phyloP scores from a whole-genome alignment of 192 early-diverging fungal genomes.

The Coemansia sp. region DNA sequence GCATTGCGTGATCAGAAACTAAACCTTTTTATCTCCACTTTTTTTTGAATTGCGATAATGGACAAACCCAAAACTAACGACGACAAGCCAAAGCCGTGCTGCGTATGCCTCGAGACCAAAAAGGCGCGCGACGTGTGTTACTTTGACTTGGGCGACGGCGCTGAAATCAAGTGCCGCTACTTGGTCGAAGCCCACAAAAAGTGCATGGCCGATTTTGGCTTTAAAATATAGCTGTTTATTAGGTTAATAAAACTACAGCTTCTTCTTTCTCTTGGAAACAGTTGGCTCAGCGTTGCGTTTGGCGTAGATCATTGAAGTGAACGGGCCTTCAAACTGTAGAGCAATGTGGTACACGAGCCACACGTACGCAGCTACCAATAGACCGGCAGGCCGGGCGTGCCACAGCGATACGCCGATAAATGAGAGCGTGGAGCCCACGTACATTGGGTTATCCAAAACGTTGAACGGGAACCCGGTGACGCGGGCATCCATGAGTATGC shows the following conservation, averaged over 20 bases:
- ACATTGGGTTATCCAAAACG: slow-evolving; percentile 93
- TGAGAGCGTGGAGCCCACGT: slow-evolving; percentile 82
- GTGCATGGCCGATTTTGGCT: slow-evolving; percentile 93
- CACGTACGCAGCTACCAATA: slow-evolving; percentile 67
- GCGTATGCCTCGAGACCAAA: slow-evolving; percentile 95
- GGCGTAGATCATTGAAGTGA: slow-evolving; percentile 78
- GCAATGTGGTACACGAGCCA: slow-evolving; percentile 77
- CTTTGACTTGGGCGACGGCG: slow-evolving; percentile 66
- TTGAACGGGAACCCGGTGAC: slow-evolving; percentile 93
- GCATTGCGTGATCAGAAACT: not conserved
- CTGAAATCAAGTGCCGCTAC: slow-evolving; percentile 84
- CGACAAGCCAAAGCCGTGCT: slow-evolving; percentile 79
- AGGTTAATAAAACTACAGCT: slow-evolving; percentile 16
- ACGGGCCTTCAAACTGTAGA: slow-evolving; percentile 77
- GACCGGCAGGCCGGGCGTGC: slow-evolving; percentile 69
- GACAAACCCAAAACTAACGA: not conserved
- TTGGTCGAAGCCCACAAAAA: slow-evolving; percentile 82
- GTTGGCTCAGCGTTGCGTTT: slow-evolving; percentile 45
- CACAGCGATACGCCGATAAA: slow-evolving; percentile 83
- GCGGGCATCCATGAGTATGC: slow-evolving; percentile 82
- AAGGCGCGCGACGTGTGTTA: slow-evolving; percentile 86
- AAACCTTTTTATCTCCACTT: not conserved
- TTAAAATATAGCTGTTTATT: slow-evolving; percentile 67
- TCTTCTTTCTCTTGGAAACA: slow-evolving; percentile 27
- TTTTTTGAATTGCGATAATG: not conserved